Conservation (phyloP, 2,329 filamentous ascomycete genomes). For the Beauveria asiatica region DNA sequence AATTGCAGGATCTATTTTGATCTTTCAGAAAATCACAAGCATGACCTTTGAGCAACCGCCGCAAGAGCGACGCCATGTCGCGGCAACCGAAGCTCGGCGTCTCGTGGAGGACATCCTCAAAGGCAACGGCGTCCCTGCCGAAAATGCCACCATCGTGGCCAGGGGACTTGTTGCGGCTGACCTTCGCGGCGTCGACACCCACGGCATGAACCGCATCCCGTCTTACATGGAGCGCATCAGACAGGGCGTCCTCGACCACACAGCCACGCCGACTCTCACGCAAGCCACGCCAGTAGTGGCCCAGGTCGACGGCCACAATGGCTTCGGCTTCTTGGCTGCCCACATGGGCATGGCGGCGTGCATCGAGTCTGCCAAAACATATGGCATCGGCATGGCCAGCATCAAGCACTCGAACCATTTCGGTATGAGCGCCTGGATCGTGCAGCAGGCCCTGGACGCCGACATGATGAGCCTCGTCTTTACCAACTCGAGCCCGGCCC, state of each 20-base stretch:
- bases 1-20: not conserved
- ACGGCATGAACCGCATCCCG: slow-evolving; percentile 67
- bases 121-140: slow-evolving; percentile 50
- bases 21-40: slow-evolving; percentile 13
- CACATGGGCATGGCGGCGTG: slow-evolving; percentile 57
- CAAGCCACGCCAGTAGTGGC: slow-evolving; percentile 64
- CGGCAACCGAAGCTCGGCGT: slow-evolving; percentile 30
- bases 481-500: slow-evolving; percentile 62
- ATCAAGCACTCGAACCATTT: slow-evolving; percentile 75
- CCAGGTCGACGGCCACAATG: slow-evolving; percentile 59
- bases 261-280: slow-evolving; percentile 47
- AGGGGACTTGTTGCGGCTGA: slow-evolving; percentile 64
- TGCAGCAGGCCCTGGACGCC: slow-evolving; percentile 67
- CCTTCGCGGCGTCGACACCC: slow-evolving; percentile 70
- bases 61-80: slow-evolving; percentile 23
- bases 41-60: slow-evolving; percentile 10
- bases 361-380: slow-evolving; percentile 53
- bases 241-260: slow-evolving; percentile 56
- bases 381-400: slow-evolving; percentile 64
- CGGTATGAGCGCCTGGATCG: slow-evolving; percentile 75
- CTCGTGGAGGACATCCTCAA: slow-evolving; percentile 48
- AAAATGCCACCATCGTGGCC: slow-evolving; percentile 56
- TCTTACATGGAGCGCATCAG: slow-evolving; percentile 69
- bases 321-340: slow-evolving; percentile 68
- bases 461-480: slow-evolving; percentile 64